Evolutionary conservation across 129 eudicot species (phyloP), one percentile per base, ranked within the genome.

Genomic region (Heracleum sosnowskyi): DNA sequence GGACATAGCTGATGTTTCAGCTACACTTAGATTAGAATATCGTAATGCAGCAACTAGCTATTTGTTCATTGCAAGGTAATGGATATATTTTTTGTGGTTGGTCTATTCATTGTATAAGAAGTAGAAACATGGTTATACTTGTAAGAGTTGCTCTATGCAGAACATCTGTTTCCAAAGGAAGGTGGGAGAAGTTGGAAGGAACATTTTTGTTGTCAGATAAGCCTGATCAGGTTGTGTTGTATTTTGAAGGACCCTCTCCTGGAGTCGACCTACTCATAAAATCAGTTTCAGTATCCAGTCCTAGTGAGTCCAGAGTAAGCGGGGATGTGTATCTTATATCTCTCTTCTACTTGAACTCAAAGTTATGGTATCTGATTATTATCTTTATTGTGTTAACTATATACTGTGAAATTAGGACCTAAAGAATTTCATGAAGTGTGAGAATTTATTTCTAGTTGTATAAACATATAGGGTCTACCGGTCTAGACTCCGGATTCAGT

Each of bases 241-340:
- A 94, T 79, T 71, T 94, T 75, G 93, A 91, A 84, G 97, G 98
- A 36, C 97, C 98, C 18, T 73, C 91, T 45, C 88, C 97, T 79
- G 93, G 98, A 37, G 83, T 88, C 28, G 92, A 94, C 83, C 82
- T 94, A 76, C 96, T 94, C 83, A 81, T 94, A 75, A 82, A 83
- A 81, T 91, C 96, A 20, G 96, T 90, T 13, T 79, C 57, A 2
- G 75, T 87, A 31, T 80, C 82, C 69, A 71, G 81, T 69, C 66
- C 80, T 17, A 77, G 39, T 22, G 73, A 69, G 4, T 69, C 57
- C 72, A 82, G 75, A 51, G 94, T 91, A 85, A 89, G 91, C 78
- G 16, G 4, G 4, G 33, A 62, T 36, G 20, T 24, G 34, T 35
- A 47, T 29, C 13, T n/a, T 60, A 44, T 76, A 44, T n/a, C 34